Base-by-base conservation (phyloP, 331 rosid species). In the Prunus yedoensis region DNA sequence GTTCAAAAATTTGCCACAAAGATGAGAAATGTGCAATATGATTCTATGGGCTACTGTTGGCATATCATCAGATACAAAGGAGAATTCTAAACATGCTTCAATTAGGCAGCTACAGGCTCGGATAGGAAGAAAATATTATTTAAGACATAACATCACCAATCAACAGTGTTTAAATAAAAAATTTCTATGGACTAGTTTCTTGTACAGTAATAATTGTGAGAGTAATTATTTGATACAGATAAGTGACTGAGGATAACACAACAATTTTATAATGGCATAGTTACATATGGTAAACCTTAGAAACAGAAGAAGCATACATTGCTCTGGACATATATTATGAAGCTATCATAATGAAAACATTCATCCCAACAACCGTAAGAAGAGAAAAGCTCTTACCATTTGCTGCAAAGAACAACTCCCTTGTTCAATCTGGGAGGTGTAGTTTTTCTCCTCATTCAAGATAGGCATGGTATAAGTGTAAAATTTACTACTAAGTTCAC, bases 401-500 rank as follows among this genome's bases (percentile, higher is more conserved):
- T 81, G 51, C 75, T 77, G 86, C 84, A 82, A 79, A 60, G 88
- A 78, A 77, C 57, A 70, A 61, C 67, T 72, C 77, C 71, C 78
- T 73, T 81, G 82, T 79, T 86, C 77, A 81, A 83, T 70, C 74
- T 68, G 82, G 72, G 81, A 73, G 52, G 58, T 59, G 52, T 21
- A 21, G 21, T 21, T 21, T 21, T 21, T 21, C 21, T 21, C 21
- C 21, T 21, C 21, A 21, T 21, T 21, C 21, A 21, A 21, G 23
- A 81, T 54, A 68, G 81, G 77, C 78, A 83, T 53, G 72, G 73
- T 85, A 41, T 79, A 35, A 35, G 6, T 53, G 35, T 58, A 68
- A 74, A 72, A 71, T 63, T 71, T 79, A 78, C 71, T 71, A 83
- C 82, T 79, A 70, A 73, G 81, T 78, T 89, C 91, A 61, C 51